Base-by-base conservation (phyloP, 768 basidiomycete genomes). In the Paxillus involutus region DNA sequence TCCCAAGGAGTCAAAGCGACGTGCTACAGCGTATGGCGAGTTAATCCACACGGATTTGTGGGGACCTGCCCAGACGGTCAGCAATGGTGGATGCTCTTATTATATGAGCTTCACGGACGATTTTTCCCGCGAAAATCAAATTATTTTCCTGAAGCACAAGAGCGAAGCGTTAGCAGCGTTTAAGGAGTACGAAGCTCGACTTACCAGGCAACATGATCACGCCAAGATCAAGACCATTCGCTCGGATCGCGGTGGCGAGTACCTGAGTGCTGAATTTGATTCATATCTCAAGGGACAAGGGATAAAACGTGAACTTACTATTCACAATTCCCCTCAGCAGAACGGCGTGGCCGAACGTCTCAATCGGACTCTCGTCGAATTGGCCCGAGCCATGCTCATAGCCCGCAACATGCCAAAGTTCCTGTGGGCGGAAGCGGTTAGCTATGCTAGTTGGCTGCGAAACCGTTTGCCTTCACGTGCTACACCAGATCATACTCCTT, bases 71-170 rank as follows among this genome's bases (percentile, higher is more conserved):
- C 51, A 52, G 3, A 45, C 10, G 0, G n/a, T 2, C 1, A 29
- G 16, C 7, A 17, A 63, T 2, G 65, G 66, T 0, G 66, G 71
- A 13, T 42, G 59, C 3, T 24, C 40, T 1, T 78, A 78, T 42
- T 72, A 70, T 33, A 52, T 63, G 12, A 71, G 64, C 0, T 77
- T 71, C 47, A 75, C 60, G 0, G 74, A 79, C 42, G 69, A 76
- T 49, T 56, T 21, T 17, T 56, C 69, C 0, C 59, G 68, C 4
- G 52, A 59, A 12, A 67, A 64, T 9, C 55, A 55, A 2, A 33
- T 71, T 6, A 57, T 61, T 33, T 57, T 69, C 16, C 53, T 76
- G 3, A 53, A 55, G 6, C 45, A 42, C 1, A 77, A 77, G 51
- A 64, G 65, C 24, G 41, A 69, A 16, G 60, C 64, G 3, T 54